phyloP scores from a whole-genome alignment of 805 yeast species.

The Candida corydali region DNA sequence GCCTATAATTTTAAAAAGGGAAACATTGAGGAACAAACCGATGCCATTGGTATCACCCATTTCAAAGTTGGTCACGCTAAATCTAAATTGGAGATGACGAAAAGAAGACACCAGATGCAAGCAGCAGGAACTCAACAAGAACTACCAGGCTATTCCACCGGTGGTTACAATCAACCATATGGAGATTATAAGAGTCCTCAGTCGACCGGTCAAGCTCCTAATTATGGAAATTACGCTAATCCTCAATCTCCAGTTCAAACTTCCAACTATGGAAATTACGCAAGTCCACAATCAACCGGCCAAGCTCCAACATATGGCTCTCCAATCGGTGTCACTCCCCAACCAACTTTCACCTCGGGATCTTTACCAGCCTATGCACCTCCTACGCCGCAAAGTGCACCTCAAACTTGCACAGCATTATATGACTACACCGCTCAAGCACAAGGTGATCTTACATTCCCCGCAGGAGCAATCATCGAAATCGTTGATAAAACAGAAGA shows the following conservation, averaged over 20 bases:
- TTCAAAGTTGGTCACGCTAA: conserved; percentile 88
- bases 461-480: conserved; percentile 84
- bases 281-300: conserved; percentile 8
- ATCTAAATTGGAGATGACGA: conserved; percentile 76
- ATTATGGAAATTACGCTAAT: conserved; percentile 13
- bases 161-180: conserved; percentile 18
- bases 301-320: conserved; percentile 15
- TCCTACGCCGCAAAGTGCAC: conserved; percentile 28
- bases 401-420: conserved; percentile 77
- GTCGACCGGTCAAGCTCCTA: conserved; percentile 10
- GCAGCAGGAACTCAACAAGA: conserved; percentile 8
- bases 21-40: conserved; percentile 83
- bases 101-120: conserved; percentile 56
- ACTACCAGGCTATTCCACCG: conserved; percentile 36
- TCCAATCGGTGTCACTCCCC: conserved; percentile 23
- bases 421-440: conserved; percentile 94
- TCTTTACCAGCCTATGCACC: conserved; percentile 29
- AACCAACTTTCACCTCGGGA: conserved; percentile 10
- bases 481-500: conserved; percentile 79
- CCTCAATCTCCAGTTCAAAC: conserved; percentile 12
- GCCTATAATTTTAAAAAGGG: conserved; percentile 82
- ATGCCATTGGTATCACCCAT: conserved; percentile 83
- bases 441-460: conserved; percentile 81
- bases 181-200: conserved; percentile 24
- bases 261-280: conserved; percentile 14